Evolutionary conservation across 306 rosid species (phyloP).

Genomic region (Vicia sativa): DNA sequence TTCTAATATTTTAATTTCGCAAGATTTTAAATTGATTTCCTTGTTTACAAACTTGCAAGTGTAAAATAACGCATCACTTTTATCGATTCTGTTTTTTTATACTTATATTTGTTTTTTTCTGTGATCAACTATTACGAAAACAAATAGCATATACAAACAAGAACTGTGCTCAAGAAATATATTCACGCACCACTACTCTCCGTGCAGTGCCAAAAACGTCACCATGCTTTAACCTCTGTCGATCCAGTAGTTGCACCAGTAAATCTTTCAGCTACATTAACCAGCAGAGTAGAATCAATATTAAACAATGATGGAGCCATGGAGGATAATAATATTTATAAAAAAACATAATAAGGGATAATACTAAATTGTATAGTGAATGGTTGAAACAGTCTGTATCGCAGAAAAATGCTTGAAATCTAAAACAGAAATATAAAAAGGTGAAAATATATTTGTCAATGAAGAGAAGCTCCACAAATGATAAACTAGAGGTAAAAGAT

Average conservation of each 20-base stretch:
- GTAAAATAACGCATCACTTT: neutral
- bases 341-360: conserved; percentile 20
- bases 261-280: conserved; percentile 74
- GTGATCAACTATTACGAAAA: conserved; percentile 26
- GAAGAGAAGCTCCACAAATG: conserved; percentile 5
- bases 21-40: conserved; percentile 9
- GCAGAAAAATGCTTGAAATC: conserved; percentile 12
- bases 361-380: no score
- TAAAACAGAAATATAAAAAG: conserved; percentile 14
- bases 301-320: conserved; percentile 30
- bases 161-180: conserved; percentile 17
- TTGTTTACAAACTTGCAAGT: conserved; percentile 10
- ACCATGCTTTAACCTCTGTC: conserved; percentile 78
- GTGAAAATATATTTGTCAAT: neutral
- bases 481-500: conserved; percentile 10
- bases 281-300: conserved; percentile 44
- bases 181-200: conserved; percentile 74
- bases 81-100: neutral
- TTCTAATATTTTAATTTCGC: conserved; percentile 6
- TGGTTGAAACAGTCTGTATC: neutral
- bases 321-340: conserved; percentile 17
- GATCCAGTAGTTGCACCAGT: conserved; percentile 64
- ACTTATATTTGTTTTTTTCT: neutral
- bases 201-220: conserved; percentile 80
- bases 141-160: conserved; percentile 19